Conservation (phyloP, 1,139 yeast species). For the Neolecta irregularis region DNA sequence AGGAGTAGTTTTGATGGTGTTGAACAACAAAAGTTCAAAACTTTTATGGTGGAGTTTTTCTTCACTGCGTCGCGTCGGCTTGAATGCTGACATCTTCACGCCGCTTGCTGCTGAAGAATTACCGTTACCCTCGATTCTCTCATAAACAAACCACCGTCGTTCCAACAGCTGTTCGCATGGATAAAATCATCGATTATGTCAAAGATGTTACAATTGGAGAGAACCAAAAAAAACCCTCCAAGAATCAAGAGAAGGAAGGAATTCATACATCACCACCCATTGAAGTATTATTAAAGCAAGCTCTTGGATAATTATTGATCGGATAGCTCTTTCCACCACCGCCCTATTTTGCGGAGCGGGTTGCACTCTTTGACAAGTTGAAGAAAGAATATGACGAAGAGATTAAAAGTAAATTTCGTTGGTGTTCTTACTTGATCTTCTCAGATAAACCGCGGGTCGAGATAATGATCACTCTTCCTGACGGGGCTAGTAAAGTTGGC, state of each 20-base stretch:
- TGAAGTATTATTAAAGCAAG: too few relatives aligned
- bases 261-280: neutral
- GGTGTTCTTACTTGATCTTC: neutral
- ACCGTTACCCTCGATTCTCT: too few relatives aligned
- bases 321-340: slow-evolving; percentile 66
- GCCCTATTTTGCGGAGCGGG: slow-evolving; percentile 62
- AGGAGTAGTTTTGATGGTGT: too few relatives aligned
- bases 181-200: too few relatives aligned
- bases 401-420: slow-evolving; percentile 26
- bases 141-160: too few relatives aligned
- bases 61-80: too few relatives aligned
- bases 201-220: neutral
- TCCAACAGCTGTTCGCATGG: too few relatives aligned
- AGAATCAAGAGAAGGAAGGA: neutral
- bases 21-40: too few relatives aligned
- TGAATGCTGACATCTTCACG: too few relatives aligned
- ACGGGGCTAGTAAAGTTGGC: slow-evolving; percentile 67
- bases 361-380: slow-evolving; percentile 62
- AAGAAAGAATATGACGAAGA: slow-evolving; percentile 64
- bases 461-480: slow-evolving; percentile 69
- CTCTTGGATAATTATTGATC: slow-evolving; percentile 3
- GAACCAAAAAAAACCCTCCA: neutral
- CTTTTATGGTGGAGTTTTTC: too few relatives aligned
- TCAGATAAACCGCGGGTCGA: slow-evolving; percentile 34
- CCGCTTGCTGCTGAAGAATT: too few relatives aligned